These are phyloP conservation scores for Naematelia encephala DNA, from an alignment of 768 basidiomycete species.

Conservation along the genomic window DNA sequence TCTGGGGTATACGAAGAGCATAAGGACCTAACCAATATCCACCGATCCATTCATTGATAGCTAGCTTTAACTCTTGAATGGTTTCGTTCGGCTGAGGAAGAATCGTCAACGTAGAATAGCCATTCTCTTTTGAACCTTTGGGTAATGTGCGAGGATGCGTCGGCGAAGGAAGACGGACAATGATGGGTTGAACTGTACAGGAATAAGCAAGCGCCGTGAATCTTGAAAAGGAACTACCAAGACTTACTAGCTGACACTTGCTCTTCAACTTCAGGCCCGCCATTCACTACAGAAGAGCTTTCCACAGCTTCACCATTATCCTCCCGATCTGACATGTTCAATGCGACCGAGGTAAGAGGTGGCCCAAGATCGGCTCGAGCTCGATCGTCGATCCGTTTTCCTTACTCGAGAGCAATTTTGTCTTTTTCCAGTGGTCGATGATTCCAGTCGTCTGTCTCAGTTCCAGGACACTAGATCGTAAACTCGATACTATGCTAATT, in stretches of 20 bases:
- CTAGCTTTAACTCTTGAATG: slow-evolving; percentile 50
- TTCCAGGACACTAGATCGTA: no score
- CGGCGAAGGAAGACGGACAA: slow-evolving; percentile 42
- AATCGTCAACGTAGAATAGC: slow-evolving; percentile 29
- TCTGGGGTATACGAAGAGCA: slow-evolving; percentile 44
- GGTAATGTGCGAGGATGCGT: slow-evolving; percentile 39
- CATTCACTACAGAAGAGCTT: neutral
- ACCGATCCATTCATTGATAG: slow-evolving; percentile 51
- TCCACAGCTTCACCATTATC: neutral
- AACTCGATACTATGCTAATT: no score
- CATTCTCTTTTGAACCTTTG: slow-evolving; percentile 13
- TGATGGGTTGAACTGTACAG: slow-evolving; percentile 13
- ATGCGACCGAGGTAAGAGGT: neutral
- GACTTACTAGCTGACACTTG: neutral
- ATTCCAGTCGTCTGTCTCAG: no score
- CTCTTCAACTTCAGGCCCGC: neutral
- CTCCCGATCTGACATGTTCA: neutral
- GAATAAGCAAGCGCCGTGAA: neutral
- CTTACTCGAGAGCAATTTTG: no score
- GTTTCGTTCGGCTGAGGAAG: slow-evolving; percentile 48
- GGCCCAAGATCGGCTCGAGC: no score
- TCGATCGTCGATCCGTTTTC: no score
- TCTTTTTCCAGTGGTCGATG: no score
- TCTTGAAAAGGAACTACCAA: neutral
- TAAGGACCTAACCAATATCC: slow-evolving; percentile 55